Percentiles rank a stretch among this genome's conserved stretches.
Evolutionary conservation across 352 stramenopile genomes (phyloP).

Genomic region (Globisporangium takayamanum): DNA sequence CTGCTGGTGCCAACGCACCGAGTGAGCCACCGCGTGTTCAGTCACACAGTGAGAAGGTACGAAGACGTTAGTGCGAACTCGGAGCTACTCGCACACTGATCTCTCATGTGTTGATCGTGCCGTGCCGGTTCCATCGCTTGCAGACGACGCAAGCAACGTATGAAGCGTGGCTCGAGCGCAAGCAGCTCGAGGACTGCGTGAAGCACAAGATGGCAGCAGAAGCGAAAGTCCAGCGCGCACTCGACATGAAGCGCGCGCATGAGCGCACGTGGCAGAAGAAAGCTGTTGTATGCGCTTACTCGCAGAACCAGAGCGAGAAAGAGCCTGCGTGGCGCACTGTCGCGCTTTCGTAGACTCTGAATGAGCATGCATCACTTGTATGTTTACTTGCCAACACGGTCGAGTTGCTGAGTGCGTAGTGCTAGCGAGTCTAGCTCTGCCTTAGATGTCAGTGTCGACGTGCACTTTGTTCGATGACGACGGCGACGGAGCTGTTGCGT

Average conservation of each 20-base stretch:
- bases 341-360: not conserved
- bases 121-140: conserved; percentile 2
- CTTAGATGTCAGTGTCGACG: conserved; percentile 38
- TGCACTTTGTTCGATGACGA: conserved; percentile 22
- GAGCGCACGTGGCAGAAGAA: conserved; percentile 60
- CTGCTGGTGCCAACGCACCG: not conserved
- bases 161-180: conserved; percentile 36
- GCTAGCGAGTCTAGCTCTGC: not conserved
- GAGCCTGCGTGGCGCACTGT: not conserved
- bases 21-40: not conserved
- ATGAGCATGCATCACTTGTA: not conserved
- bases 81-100: not conserved
- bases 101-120: not conserved
- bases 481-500: not conserved
- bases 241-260: conserved; percentile 32
- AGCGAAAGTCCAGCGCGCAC: conserved; percentile 15
- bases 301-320: conserved; percentile 24
- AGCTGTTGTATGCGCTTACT: conserved; percentile 62
- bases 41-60: not conserved
- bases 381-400: not conserved
- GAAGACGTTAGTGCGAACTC: no score
- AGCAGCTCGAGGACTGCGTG: conserved; percentile 39
- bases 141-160: conserved; percentile 16
- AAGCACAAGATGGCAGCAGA: conserved; percentile 27
- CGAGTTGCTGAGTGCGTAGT: not conserved